Evolutionary conservation across 1,284 basidiomycete genomes (phyloP), one percentile per base, ranked within the genome.

Genomic region (Stereum hirsutum): DNA sequence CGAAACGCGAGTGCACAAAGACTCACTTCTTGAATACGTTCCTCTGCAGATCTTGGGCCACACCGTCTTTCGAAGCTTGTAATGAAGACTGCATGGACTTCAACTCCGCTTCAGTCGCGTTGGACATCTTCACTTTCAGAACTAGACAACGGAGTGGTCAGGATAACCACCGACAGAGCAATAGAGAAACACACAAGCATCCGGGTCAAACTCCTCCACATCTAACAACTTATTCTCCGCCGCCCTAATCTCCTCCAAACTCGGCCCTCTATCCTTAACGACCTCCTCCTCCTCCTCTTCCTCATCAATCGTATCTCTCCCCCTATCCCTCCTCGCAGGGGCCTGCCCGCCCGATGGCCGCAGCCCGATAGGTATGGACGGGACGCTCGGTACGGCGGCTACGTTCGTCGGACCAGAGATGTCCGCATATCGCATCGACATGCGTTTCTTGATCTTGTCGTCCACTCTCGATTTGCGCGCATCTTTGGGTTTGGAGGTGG

Each of bases 371-470:
- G 62, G 57, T 23, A 66, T 55, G 7, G 55, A 59, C 0, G 81
- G 79, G 41, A 87, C 52, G 12, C 75, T 71, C 2, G 87, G 88
- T 27, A 81, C 58, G 6, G 70, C 57, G 11, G 78, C 75, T 4
- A 80, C 55, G 15, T 57, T 69, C 2, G 75, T 77, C 4, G 82
- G 78, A 12, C 71, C 67, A 2, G 82, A 82, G 47, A 88, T 84
- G 50, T 88, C 85, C 39, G 85, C 84, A 72, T 89, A 94, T 59
- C 90, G 78, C 74, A 83, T 87, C 14, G 89, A 91, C 79, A 93
- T 82, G 51, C 91, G 83, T 64, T 89, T 89, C 75, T 89, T 90
- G 63, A 94, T 90, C 69, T 88, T 89, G 73, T 93, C 91, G 60
- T 89, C 89, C 44, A 94, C 83, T 44, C 81, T 74, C 45, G 83